phyloP scores from a whole-genome alignment of 2,329 filamentous ascomycete species.

The Aspergillus ochraceus region DNA sequence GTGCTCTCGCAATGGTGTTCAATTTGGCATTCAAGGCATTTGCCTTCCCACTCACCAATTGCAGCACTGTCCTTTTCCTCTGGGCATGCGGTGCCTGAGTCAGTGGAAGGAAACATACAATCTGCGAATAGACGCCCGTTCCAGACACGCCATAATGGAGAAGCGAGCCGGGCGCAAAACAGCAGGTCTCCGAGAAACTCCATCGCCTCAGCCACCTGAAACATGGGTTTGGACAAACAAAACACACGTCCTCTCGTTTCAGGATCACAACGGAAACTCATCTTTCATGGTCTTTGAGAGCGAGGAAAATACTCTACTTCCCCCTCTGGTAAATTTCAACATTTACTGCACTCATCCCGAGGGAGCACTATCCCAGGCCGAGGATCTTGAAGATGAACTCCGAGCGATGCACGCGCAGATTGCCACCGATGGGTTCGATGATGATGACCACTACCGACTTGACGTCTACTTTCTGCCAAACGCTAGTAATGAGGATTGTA shows the following conservation, averaged over 20 bases:
- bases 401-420: no score
- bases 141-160: neutral
- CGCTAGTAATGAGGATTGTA: no score
- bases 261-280: neutral
- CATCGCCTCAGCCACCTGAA: neutral
- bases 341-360: neutral
- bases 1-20: no score
- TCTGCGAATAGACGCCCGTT: neutral
- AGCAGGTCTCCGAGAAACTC: neutral
- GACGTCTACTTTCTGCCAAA: no score
- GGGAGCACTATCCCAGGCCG: no score
- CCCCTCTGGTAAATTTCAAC: neutral
- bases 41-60: neutral
- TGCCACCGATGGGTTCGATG: no score
- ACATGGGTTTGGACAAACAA: neutral
- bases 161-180: neutral
- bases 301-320: neutral
- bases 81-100: neutral
- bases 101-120: neutral
- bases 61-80: neutral
- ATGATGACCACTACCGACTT: no score
- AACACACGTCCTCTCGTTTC: neutral
- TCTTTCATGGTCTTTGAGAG: neutral
- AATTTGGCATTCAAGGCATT: neutral
- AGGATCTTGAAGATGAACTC: no score